Evolutionary conservation across 176 grass and related monocot genomes (phyloP).

Genomic region (Phoenix roebelenii): DNA sequence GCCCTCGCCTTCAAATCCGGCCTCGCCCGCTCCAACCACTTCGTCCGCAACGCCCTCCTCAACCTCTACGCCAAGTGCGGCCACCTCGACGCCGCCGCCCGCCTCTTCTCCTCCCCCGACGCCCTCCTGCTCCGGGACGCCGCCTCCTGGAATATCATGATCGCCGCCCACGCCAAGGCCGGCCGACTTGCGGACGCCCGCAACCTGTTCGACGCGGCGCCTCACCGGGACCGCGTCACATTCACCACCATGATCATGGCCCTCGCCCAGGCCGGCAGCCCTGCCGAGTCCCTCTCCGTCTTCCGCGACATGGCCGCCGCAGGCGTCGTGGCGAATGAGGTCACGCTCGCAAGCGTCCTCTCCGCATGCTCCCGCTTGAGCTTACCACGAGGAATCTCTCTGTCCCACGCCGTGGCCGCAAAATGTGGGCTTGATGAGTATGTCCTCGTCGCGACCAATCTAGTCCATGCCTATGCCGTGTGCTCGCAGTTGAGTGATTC

Average conservation of each 20-base stretch:
- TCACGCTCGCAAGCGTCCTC: slow-evolving; percentile 28
- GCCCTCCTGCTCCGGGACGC: slow-evolving; percentile 7
- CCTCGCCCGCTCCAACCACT: slow-evolving; percentile 28
- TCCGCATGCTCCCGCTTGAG: not conserved
- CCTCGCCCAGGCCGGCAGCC: slow-evolving; percentile 17
- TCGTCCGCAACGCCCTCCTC: slow-evolving; percentile 74
- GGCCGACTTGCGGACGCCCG: slow-evolving; percentile 23
- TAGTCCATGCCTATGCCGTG: slow-evolving; percentile 36
- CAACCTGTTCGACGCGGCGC: slow-evolving; percentile 29
- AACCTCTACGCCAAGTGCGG: slow-evolving; percentile 34
- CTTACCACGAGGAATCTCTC: not conserved
- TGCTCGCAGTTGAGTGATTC: slow-evolving; percentile 25
- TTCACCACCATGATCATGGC: slow-evolving; percentile 53
- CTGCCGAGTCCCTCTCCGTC: slow-evolving; percentile 19
- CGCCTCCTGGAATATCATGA: slow-evolving; percentile 33
- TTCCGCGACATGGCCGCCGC: slow-evolving; percentile 43
- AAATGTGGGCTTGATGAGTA: slow-evolving; percentile 21
- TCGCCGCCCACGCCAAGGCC: slow-evolving; percentile 20
- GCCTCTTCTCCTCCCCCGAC: slow-evolving; percentile 35
- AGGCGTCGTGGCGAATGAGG: slow-evolving; percentile 30
- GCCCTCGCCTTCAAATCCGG: slow-evolving; percentile 55
- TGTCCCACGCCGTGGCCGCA: slow-evolving; percentile 23
- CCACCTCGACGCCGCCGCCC: slow-evolving; percentile 13
- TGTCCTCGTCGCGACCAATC: slow-evolving; percentile 47
- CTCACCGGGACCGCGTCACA: slow-evolving; percentile 36